A percentile compares a stretch with the other conserved stretches of the same genome.
These are phyloP conservation scores for Kazachstania viticola DNA, from an alignment of 805 yeast genomes.

Conservation along the genomic window DNA sequence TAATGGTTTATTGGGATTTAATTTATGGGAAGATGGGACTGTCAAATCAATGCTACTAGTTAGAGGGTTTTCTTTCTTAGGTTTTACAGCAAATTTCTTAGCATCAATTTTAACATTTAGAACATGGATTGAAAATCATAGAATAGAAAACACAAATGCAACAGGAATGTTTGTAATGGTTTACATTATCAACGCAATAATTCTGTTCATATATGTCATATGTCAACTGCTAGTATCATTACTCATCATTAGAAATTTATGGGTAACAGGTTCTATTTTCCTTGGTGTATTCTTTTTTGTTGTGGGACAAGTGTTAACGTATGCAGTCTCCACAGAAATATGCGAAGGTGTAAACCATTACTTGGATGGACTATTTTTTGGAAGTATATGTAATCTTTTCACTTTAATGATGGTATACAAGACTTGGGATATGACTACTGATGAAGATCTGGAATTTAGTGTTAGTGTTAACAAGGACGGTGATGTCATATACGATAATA, in stretches of 20 bases:
- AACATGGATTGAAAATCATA: constrained; percentile 38
- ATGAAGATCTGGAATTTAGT: constrained; percentile 87
- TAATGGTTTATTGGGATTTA: constrained; percentile 75
- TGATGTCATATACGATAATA: constrained; percentile 16
- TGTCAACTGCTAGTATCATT: constrained; percentile 61
- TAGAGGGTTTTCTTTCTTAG: constrained; percentile 38
- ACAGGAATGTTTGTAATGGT: constrained; percentile 58
- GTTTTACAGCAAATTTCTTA: constrained; percentile 57
- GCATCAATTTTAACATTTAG: constrained; percentile 65
- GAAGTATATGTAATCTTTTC: constrained; percentile 66
- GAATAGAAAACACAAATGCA: constrained; percentile 41
- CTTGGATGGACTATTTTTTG: constrained; percentile 82
- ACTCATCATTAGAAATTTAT: constrained; percentile 57
- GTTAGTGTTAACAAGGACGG: constrained; percentile 44
- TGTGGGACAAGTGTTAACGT: constrained; percentile 68
- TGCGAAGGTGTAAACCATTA: constrained; percentile 74
- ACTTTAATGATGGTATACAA: constrained; percentile 92
- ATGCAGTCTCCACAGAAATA: constrained; percentile 53
- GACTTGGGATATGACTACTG: constrained; percentile 92
- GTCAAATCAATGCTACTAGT: constrained; percentile 45
- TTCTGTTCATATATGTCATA: constrained; percentile 48
- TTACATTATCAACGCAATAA: constrained; percentile 60
- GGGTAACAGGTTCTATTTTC: constrained; percentile 83
- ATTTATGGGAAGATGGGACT: constrained; percentile 93
- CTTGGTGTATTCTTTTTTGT: constrained; percentile 64